These are phyloP conservation scores for Suhomyces bolitotheri DNA, from an alignment of 1,139 yeast genomes.

Conservation along the genomic window DNA sequence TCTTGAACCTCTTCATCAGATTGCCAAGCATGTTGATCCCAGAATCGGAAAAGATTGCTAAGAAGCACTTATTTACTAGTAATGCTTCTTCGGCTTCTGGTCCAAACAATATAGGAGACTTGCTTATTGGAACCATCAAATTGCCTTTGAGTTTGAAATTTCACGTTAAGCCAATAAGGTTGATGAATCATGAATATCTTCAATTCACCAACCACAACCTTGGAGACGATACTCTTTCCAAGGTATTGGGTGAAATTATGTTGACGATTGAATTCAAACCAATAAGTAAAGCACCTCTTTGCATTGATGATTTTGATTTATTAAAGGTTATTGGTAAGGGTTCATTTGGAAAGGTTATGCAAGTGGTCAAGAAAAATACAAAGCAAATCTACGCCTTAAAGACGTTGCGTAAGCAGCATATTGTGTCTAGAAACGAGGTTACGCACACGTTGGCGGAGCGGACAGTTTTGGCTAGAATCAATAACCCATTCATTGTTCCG, in stretches of 20 bases:
- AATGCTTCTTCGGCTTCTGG: conserved; percentile 15
- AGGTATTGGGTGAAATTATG: conserved; percentile 54
- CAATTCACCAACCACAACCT: conserved; percentile 41
- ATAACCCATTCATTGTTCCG: conserved; percentile 98
- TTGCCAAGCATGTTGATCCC: conserved; percentile 69
- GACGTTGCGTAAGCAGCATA: conserved; percentile 89
- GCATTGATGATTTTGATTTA: conserved; percentile 89
- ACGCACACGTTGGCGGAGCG: conserved; percentile 96
- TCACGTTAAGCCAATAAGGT: conserved; percentile 39
- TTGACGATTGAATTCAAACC: conserved; percentile 81
- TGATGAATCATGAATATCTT: conserved; percentile 49
- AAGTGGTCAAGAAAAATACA: conserved; percentile 92
- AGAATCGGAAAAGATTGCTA: conserved; percentile 33
- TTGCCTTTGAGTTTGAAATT: conserved; percentile 43
- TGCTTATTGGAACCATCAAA: conserved; percentile 45
- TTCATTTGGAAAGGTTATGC: conserved; percentile 98
- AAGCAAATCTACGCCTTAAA: conserved; percentile 91
- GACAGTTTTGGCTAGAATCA: conserved; percentile 88
- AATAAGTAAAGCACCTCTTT: conserved; percentile 55
- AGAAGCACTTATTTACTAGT: conserved; percentile 31
- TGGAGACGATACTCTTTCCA: conserved; percentile 22
- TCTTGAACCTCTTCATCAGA: conserved; percentile 72
- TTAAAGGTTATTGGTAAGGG: conserved; percentile 97
- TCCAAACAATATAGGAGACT: conserved; percentile 35
- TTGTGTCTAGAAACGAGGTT: conserved; percentile 91